Evolutionary conservation across 2,329 filamentous ascomycete genomes (phyloP).

Genomic region (Fusarium sp.): DNA sequence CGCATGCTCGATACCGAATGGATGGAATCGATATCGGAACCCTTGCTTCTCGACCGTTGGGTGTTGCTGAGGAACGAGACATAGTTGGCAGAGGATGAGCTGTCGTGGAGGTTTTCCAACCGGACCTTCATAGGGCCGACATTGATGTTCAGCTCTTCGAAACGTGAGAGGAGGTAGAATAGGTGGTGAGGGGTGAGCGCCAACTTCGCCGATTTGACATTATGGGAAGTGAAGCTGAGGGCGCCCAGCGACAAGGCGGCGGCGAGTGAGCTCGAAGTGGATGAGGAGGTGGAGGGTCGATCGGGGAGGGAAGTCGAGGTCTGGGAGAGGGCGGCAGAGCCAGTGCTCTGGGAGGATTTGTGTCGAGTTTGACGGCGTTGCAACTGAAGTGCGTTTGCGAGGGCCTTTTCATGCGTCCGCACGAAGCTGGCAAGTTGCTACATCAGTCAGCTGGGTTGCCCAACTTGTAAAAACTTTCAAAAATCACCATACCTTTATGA

Average conservation of each 20-base stretch:
- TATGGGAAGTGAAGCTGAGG: constrained; percentile 85
- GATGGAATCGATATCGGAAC: constrained; percentile 88
- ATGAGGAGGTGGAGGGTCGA: constrained; percentile 72
- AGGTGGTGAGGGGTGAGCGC: constrained; percentile 95
- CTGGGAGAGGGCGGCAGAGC: constrained; percentile 65
- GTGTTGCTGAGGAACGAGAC: constrained; percentile 89
- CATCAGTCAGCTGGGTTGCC: constrained; percentile 44
- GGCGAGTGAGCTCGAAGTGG: constrained; percentile 80
- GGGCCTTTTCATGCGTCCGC: constrained; percentile 94
- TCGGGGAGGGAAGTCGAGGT: constrained; percentile 67
- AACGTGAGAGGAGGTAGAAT: constrained; percentile 94
- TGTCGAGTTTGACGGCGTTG: constrained; percentile 77
- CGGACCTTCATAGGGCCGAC: constrained; percentile 97
- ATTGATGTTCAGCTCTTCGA: constrained; percentile 89
- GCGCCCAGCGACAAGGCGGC: constrained; percentile 88
- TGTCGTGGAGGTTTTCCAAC: constrained; percentile 92
- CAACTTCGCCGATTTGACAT: constrained; percentile 88
- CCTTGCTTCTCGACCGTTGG: constrained; percentile 80
- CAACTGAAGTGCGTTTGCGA: constrained; percentile 94
- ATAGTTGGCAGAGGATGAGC: constrained; percentile 88
- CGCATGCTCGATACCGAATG: constrained; percentile 96
- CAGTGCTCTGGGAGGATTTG: constrained; percentile 73
- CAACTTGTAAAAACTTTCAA: background rate
- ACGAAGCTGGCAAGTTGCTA: constrained; percentile 97
- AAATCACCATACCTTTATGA: constrained; percentile 76